Base-by-base conservation (phyloP, 2,329 filamentous ascomycete genomes). In the Orbilia brochopaga region DNA sequence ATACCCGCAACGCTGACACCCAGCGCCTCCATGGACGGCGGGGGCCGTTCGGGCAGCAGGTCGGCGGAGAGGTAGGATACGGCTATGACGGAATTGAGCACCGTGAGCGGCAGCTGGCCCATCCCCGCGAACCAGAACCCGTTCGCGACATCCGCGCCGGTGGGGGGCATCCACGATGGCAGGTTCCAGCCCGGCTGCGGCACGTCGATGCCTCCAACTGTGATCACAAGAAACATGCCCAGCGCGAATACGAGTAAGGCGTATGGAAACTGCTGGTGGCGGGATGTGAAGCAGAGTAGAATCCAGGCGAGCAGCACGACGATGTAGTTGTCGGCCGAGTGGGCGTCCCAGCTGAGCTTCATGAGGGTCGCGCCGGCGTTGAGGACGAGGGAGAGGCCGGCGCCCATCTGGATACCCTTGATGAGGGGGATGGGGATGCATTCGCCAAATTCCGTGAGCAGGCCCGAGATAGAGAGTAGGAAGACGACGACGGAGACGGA, bases 371-470 rank as follows among this genome's bases (percentile, higher is more conserved):
- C 82, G 1, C 90, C 91, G 6, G 91, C 90, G 11, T 90, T 89
- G 65, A 96, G 84, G 60, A 92, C 85, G 15, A 97, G 84, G 15
- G 89, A 91, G 53, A 97, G 82, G 1, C 93, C 93, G 2, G 93
- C 93, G 40, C 93, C 93, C 53, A 97, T 86, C 80, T 97, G 94
- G 75, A 97, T 97, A 30, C 93, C 93, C 78, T 96, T 96, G 59
- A 97, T 88, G 0, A 97, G 89, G 0, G 92, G 90, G 13, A 92
- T 86, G 0, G 93, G 93, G 7, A 95, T 89, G 13, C 87, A 83
- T n/a, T 83, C 81, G 7, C 90, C 88, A 57, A 91, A 87, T 83
- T 87, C 89, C 65, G 83, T 84, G 32, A 97, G 82, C n/a, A 94
- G 80, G 0, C 93, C 91, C 0, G 91, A 95, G 2, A 87, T 78